Evolutionary conservation across 139 green algal genomes (phyloP).

Genomic region (Micromonas pusilla): DNA sequence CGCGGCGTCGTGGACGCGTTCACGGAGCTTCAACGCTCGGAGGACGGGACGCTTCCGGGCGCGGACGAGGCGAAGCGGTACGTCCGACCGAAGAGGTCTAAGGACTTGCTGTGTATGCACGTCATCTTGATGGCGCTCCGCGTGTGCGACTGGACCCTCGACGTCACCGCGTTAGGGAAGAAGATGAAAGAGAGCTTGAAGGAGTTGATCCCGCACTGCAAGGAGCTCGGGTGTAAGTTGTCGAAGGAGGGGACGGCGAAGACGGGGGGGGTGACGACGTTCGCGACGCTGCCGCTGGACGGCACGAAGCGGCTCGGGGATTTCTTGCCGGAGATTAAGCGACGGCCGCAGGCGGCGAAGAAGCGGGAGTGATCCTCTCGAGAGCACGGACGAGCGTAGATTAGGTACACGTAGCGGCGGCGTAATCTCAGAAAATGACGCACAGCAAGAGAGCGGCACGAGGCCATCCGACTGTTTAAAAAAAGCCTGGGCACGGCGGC

Average conservation of each 20-base stretch:
- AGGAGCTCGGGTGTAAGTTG: not conserved
- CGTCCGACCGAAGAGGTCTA: not conserved
- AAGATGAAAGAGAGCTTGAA: conserved; percentile 1
- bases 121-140: conserved; percentile 17
- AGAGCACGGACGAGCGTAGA: no score
- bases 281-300: not conserved
- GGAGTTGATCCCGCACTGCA: not conserved
- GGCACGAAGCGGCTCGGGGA: not conserved
- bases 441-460: no score
- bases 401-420: no score
- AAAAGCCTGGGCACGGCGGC: no score
- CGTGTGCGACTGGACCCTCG: not conserved
- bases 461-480: no score
- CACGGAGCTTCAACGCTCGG: not conserved
- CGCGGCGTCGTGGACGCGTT: not conserved
- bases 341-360: not conserved
- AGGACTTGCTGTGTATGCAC: not conserved
- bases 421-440: not conserved
- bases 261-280: not conserved
- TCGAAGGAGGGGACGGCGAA: not conserved
- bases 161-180: not conserved
- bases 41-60: no score
- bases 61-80: not conserved
- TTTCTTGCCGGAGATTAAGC: not conserved
- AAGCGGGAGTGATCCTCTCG: conserved; percentile 13